Evolutionary conservation across 2,329 filamentous ascomycete genomes (phyloP).

Genomic region (Lachnellula hyalina): DNA sequence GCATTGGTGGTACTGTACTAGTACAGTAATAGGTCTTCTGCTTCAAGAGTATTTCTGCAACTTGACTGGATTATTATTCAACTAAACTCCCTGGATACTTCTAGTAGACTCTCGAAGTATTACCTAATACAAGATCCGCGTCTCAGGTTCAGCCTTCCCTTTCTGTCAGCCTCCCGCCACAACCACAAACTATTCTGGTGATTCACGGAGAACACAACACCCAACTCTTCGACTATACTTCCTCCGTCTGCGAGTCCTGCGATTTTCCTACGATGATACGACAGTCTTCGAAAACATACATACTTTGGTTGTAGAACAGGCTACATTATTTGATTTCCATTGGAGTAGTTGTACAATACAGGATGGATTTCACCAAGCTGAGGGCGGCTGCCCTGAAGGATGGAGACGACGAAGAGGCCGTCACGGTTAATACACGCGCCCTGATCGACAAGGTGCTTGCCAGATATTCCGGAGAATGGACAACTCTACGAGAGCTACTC

Average conservation of each 20-base stretch:
- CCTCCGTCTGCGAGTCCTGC: neutral
- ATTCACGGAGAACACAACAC: neutral
- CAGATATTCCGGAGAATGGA: conserved; percentile 95
- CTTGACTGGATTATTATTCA: neutral
- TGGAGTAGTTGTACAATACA: neutral
- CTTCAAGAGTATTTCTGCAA: neutral
- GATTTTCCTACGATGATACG: neutral
- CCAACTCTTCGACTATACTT: neutral
- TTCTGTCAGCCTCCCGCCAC: conserved; percentile 14
- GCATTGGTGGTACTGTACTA: too few relatives aligned
- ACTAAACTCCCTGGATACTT: neutral
- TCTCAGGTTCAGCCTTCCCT: conserved; percentile 9
- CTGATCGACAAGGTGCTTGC: conserved; percentile 97
- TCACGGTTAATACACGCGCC: conserved; percentile 94
- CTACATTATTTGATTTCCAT: neutral
- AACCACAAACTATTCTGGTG: neutral
- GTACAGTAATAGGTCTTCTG: neutral
- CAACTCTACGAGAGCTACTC: conserved; percentile 81
- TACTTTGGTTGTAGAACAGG: neutral
- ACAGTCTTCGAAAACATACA: neutral
- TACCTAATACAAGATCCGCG: neutral
- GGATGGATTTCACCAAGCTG: conserved; percentile 69
- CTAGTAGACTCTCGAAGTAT: neutral
- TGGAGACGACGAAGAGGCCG: conserved; percentile 89
- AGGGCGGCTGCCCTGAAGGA: conserved; percentile 82